Conservation (phyloP, 306 rosid species). For the Coriaria nepalensis region DNA sequence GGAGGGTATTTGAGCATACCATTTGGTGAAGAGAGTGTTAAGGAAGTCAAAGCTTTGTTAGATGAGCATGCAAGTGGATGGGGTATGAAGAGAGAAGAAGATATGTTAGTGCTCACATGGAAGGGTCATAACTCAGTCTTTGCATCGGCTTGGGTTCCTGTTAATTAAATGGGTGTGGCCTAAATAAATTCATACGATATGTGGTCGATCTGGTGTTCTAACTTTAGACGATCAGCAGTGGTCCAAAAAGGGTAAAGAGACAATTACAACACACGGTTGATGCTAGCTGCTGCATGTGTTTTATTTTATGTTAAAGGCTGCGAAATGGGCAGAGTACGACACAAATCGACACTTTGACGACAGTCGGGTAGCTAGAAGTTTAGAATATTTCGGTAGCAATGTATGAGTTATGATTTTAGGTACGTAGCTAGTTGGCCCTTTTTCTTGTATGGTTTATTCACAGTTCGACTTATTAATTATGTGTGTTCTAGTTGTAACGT, state of each 20-base stretch:
- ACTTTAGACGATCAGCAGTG: conserved; percentile 3
- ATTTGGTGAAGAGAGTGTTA: conserved; percentile 51
- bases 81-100: conserved; percentile 95
- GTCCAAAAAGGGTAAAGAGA: conserved; percentile 13
- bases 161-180: conserved; percentile 13
- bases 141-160: conserved; percentile 77
- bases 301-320: conserved; percentile 9
- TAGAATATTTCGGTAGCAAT: no score
- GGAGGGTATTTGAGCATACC: conserved; percentile 39
- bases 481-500: no score
- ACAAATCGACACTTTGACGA: conserved; percentile 12
- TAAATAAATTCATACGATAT: not conserved
- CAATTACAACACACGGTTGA: conserved; percentile 2
- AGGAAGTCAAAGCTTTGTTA: conserved; percentile 60
- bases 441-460: no score
- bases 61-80: conserved; percentile 97
- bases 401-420: conserved; percentile 8
- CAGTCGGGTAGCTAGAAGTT: no score
- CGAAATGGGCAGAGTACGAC: conserved; percentile 17
- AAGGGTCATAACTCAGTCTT: conserved; percentile 85
- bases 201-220: conserved; percentile 1
- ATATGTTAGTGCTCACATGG: conserved; percentile 80
- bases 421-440: no score
- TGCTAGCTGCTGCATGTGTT: no score
- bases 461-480: no score